Percentiles rank a stretch among this genome's conserved stretches.
Conservation (phyloP, 176 grass and related monocot species). For the Aegilops bicornis region DNA sequence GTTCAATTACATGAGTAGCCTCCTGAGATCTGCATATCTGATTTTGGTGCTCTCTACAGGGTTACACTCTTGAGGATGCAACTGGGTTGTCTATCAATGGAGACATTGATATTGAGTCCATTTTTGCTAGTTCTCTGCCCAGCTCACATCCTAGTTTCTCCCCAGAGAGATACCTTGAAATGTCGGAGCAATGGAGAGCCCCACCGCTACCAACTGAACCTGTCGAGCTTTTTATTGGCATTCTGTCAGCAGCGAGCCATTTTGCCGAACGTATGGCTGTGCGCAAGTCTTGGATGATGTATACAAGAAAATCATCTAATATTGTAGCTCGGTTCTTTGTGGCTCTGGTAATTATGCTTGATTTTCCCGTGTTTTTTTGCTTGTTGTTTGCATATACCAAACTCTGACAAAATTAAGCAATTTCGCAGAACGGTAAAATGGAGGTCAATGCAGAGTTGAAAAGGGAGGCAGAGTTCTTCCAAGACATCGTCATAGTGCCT, state of each 20-base stretch:
- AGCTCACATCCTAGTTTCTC: slow-evolving; percentile 75
- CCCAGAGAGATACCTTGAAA: slow-evolving; percentile 76
- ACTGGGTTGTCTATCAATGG: slow-evolving; percentile 80
- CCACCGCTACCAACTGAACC: slow-evolving; percentile 68
- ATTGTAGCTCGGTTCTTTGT: slow-evolving; percentile 93
- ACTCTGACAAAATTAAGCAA: slow-evolving; percentile 13
- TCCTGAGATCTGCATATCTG: slow-evolving; percentile 17
- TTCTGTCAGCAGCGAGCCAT: slow-evolving; percentile 91
- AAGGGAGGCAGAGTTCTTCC: slow-evolving; percentile 89
- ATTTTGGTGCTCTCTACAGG: slow-evolving; percentile 39
- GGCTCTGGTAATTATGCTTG: slow-evolving; percentile 67
- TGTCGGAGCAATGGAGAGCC: slow-evolving; percentile 75
- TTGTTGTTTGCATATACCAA: neutral
- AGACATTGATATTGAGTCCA: slow-evolving; percentile 68
- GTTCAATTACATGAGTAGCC: neutral
- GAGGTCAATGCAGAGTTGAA: slow-evolving; percentile 78
- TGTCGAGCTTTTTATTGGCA: slow-evolving; percentile 88
- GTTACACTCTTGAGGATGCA: slow-evolving; percentile 93
- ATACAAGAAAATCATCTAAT: slow-evolving; percentile 75
- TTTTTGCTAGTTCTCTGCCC: slow-evolving; percentile 82
- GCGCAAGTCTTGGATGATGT: slow-evolving; percentile 93
- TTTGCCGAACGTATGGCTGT: slow-evolving; percentile 97
- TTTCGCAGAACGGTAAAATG: slow-evolving; percentile 72
- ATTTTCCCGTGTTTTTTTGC: neutral
- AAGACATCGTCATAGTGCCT: slow-evolving; percentile 90